Base-by-base conservation (phyloP, 1,284 basidiomycete genomes). In the Papiliotrema laurentii region DNA sequence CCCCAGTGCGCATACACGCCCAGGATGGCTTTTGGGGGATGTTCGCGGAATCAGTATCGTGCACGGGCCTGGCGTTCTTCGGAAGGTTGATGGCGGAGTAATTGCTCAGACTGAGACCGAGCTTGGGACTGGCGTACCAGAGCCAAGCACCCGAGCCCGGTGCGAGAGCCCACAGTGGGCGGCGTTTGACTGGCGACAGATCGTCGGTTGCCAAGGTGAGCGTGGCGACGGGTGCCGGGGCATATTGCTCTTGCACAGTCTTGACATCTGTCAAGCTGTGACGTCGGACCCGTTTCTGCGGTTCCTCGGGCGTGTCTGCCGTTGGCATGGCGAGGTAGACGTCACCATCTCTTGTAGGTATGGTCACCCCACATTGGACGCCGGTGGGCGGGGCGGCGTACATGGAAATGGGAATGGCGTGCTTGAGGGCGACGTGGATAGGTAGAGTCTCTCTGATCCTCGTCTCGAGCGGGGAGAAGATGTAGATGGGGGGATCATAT, bases 361-460 rank as follows among this genome's bases (percentile, higher is more conserved):
- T n/a, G n/a, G n/a, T n/a, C n/a, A n/a, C n/a, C n/a, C n/a, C n/a
- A n/a, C n/a, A n/a, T n/a, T n/a, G n/a, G n/a, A 30, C 19, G 28
- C 11, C 3, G 45, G 26, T 39, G 45, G 16, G 33, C 9, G 63
- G 63, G 45, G 54, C 60, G 31, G 60, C 59, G 53, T 70, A 71
- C 64, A 71, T 65, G n/a, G 64, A 61, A 44, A 71, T 64, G 11
- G 68, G 66, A 19, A 71, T 64, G 2, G 63, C 66, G 34, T 69
- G 59, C 24, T 64, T 53, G 1, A 71, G 54, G 1, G 63, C 60
- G 11, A 60, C 37, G 24, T 59, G 50, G 2, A 67, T 52, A 0
- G 64, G 56, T 25, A 50, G 55, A 5, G 36, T 35, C 40, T 66
- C 66, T 19, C 67, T 52, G 1, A 71, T 49, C 0, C 69, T 54